Percentiles rank a stretch among this genome's conserved stretches.
These are phyloP conservation scores for Triadica sebifera DNA, from an alignment of 345 rosid species.

Conservation along the genomic window DNA sequence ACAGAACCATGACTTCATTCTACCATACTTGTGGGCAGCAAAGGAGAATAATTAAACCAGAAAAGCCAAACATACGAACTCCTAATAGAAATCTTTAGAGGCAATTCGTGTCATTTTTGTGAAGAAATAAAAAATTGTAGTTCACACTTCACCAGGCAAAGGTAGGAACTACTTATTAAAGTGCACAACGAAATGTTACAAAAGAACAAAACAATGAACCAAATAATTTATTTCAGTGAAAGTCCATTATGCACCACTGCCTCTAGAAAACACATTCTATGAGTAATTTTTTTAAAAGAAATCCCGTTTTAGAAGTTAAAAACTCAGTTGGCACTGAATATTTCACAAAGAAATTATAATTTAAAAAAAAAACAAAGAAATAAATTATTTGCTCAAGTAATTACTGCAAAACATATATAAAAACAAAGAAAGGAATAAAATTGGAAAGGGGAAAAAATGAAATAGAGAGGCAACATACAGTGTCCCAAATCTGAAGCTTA, in stretches of 20 bases:
- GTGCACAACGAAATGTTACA: background rate
- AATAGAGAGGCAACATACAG: constrained; percentile 29
- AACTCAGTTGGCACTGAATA: background rate
- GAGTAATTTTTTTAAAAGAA: background rate
- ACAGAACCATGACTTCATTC: background rate
- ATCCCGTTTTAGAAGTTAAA: background rate
- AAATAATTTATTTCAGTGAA: background rate
- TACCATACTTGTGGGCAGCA: background rate
- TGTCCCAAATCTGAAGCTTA: constrained; percentile 80
- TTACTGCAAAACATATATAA: no score
- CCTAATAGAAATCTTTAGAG: background rate
- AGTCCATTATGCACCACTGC: background rate
- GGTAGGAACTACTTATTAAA: background rate
- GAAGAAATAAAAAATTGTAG: no score
- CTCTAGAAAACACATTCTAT: background rate
- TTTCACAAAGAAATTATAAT: background rate
- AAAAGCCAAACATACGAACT: background rate
- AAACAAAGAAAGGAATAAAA: no score
- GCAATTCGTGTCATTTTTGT: no score
- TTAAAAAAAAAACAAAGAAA: no score
- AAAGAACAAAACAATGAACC: background rate
- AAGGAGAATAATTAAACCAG: background rate
- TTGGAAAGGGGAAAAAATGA: background rate
- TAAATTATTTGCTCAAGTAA: no score
- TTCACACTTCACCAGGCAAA: background rate